These are phyloP conservation scores for Kokia cookei DNA, from an alignment of 441 rosid genomes.

Conservation along the genomic window DNA sequence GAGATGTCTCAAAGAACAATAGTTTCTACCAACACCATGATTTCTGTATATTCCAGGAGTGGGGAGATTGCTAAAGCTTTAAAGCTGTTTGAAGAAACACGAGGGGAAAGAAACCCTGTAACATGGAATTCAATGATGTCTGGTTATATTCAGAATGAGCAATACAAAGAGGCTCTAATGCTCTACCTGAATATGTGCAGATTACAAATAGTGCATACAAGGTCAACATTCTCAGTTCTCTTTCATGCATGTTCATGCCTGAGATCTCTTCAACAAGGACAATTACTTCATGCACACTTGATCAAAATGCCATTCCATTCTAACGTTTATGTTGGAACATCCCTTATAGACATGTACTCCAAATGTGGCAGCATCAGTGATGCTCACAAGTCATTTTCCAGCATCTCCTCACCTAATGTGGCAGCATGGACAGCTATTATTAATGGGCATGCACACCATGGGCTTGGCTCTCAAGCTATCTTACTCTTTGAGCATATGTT, in stretches of 20 bases:
- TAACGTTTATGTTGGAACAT: constrained; percentile 46
- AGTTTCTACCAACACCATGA: constrained; percentile 43
- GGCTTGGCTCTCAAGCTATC: constrained; percentile 41
- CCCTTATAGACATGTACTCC: constrained; percentile 56
- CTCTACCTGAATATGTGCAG: constrained; percentile 29
- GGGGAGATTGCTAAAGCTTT: constrained; percentile 46
- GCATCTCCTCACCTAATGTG: constrained; percentile 43
- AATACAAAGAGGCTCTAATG: constrained; percentile 33
- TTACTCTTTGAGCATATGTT: constrained; percentile 37
- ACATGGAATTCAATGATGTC: constrained; percentile 60
- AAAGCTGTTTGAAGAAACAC: constrained; percentile 40
- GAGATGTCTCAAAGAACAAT: constrained; percentile 37
- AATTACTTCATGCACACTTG: constrained; percentile 40
- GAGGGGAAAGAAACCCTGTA: constrained; percentile 34
- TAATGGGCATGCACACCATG: constrained; percentile 44
- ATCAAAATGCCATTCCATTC: constrained; percentile 37
- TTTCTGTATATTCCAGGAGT: constrained; percentile 39
- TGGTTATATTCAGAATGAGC: constrained; percentile 36
- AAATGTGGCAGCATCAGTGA: constrained; percentile 40
- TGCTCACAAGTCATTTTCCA: constrained; percentile 34
- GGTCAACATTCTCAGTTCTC: constrained; percentile 52
- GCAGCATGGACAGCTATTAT: constrained; percentile 57
- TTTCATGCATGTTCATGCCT: constrained; percentile 46
- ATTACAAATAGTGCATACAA: constrained; percentile 23
- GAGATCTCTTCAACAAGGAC: constrained; percentile 50